Evolutionary conservation across 495 filamentous ascomycete genomes (phyloP), one percentile per base, ranked within the genome.

Genomic region (Cudoniella acicularis): DNA sequence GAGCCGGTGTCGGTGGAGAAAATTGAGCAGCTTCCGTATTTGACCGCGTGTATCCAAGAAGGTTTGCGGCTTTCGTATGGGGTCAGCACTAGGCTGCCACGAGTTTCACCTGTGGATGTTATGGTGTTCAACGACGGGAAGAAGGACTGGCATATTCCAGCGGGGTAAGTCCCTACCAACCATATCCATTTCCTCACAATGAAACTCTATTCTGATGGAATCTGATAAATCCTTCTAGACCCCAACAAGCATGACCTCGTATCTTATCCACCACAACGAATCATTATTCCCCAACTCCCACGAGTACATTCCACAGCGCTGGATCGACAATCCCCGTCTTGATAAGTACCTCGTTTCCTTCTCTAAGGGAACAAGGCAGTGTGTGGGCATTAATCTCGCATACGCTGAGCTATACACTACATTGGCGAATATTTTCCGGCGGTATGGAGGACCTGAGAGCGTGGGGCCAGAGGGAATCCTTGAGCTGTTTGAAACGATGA

Each of bases 331-430:
- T 22, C 54, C 65, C 1, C 64, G 65, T 11, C 51, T 68, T 1
- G 59, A 79, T 25, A 78, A 70, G 48, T 77, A 79, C 43, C 41
- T 83, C 52, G 66, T 80, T 2, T 61, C 75, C 0, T 83, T 84
- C 49, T 73, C 69, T 17, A 78, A 74, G 60, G 79, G 82, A 10
- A 72, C 67, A 1, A 59, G 81, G 23, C 64, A 67, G 26, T 84
- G 81, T 54, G 62, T 85, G 21, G 82, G 78, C 2, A 79, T 79
- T 27, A 75, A 78, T 51, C 56, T 79, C 11, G 77, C 76, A 0
- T 73, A 73, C 54, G 73, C 76, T 6, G 74, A 77, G 64, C 21
- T 79, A 1, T 75, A 70, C 46, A 52, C 76, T 13, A 60, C 60
- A 0, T 22, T 79, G 8, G 71, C 75, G 2, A 64, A 49, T 0